A percentile compares a stretch with the other conserved stretches of the same genome.
Evolutionary conservation across 768 basidiomycete genomes (phyloP).

Genomic region (Boletus tylopilopsis): DNA sequence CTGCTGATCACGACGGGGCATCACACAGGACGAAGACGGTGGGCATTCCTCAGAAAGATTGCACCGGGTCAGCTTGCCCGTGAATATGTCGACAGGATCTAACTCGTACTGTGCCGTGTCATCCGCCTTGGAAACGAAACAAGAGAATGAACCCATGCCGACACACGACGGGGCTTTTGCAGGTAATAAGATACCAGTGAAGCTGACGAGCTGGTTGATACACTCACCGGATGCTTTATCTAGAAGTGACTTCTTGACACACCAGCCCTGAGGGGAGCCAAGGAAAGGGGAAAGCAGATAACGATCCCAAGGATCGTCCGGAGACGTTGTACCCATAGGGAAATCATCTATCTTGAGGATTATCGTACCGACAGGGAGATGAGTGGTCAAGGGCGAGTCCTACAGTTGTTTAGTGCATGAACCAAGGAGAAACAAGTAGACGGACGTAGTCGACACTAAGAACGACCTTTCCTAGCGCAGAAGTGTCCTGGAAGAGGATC

Average conservation of each 20-base stretch:
- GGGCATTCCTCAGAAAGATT: constrained; percentile 33
- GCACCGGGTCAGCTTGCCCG: constrained; percentile 37
- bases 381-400: constrained; percentile 57
- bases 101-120: constrained; percentile 42
- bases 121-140: constrained; percentile 39
- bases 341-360: constrained; percentile 67
- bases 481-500: constrained; percentile 51
- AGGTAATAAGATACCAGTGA: neutral
- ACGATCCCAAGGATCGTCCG: constrained; percentile 42
- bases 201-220: neutral
- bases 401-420: constrained; percentile 26
- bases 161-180: constrained; percentile 10
- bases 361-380: constrained; percentile 55
- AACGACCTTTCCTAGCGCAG: constrained; percentile 51
- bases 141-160: constrained; percentile 27
- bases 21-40: constrained; percentile 45
- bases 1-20: constrained; percentile 45
- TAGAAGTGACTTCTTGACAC: constrained; percentile 40
- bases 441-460: constrained; percentile 51
- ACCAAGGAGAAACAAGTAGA: constrained; percentile 4
- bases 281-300: constrained; percentile 35
- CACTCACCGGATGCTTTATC: constrained; percentile 15
- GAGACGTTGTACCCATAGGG: constrained; percentile 31
- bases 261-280: constrained; percentile 53
- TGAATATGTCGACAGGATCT: constrained; percentile 55